Evolutionary conservation across 164 flowering plant genomes (phyloP).

Genomic region (Dillenia turbinata): DNA sequence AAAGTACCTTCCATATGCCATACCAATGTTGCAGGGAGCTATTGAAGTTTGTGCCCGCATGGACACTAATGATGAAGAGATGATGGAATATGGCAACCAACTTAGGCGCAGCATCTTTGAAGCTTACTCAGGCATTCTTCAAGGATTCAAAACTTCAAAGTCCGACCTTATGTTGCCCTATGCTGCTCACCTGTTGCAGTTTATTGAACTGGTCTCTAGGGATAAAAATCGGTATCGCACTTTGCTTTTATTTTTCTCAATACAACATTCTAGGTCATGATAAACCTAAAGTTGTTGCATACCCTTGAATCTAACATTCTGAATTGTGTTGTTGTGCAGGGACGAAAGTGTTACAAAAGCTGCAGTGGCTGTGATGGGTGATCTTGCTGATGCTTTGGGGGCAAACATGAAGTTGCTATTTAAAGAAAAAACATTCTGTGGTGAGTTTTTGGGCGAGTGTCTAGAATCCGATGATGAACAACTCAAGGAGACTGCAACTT

Average conservation of each 20-base stretch:
- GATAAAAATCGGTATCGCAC: constrained; percentile 52
- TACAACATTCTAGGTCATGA: no score
- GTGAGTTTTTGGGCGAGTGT: constrained; percentile 58
- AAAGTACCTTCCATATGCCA: constrained; percentile 58
- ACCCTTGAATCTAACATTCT: background rate
- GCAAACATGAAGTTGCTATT: constrained; percentile 42
- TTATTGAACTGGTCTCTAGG: constrained; percentile 51
- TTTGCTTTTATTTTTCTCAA: background rate
- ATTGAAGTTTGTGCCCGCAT: constrained; percentile 62
- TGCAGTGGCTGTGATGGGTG: constrained; percentile 80
- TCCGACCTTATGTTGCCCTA: constrained; percentile 70
- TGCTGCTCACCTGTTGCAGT: constrained; percentile 71
- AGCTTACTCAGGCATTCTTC: constrained; percentile 88
- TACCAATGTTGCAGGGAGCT: constrained; percentile 74
- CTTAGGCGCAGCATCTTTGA: constrained; percentile 77
- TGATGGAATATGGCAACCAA: constrained; percentile 77
- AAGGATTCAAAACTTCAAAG: constrained; percentile 70
- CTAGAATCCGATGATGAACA: constrained; percentile 73
- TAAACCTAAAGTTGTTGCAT: constrained; percentile 25
- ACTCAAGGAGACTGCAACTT: constrained; percentile 70
- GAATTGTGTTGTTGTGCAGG: constrained; percentile 28
- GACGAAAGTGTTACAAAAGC: constrained; percentile 78
- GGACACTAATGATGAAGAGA: constrained; percentile 62
- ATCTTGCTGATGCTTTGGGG: constrained; percentile 81
- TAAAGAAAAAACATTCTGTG: constrained; percentile 35